Evolutionary conservation across 306 rosid species (phyloP).

Genomic region (Cicer judaicum): DNA sequence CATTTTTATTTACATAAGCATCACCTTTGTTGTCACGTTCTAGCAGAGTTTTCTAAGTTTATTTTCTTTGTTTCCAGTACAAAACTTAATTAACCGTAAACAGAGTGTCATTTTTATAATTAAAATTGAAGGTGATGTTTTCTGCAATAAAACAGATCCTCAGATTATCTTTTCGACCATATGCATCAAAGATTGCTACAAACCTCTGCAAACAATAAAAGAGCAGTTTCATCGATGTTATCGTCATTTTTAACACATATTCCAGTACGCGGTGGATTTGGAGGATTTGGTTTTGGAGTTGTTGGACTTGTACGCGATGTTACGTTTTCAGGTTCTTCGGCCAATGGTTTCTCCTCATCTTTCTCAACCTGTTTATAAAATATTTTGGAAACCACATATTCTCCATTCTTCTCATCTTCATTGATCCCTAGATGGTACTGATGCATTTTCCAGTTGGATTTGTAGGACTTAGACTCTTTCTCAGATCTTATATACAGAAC

Average conservation of each 20-base stretch:
- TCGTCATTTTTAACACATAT: constrained; percentile 48
- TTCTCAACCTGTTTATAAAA: constrained; percentile 61
- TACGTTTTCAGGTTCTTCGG: constrained; percentile 53
- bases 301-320: constrained; percentile 64
- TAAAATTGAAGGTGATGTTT: background rate
- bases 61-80: background rate
- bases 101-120: background rate
- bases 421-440: constrained; percentile 87
- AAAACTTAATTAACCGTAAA: background rate
- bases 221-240: constrained; percentile 46
- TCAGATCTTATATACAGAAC: constrained; percentile 69
- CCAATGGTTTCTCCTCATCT: constrained; percentile 47
- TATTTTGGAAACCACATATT: constrained; percentile 81
- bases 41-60: background rate
- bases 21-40: background rate
- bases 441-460: constrained; percentile 86
- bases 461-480: constrained; percentile 67
- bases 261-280: constrained; percentile 65
- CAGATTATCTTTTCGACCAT: constrained; percentile 14
- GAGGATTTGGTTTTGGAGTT: constrained; percentile 73
- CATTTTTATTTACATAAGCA: background rate
- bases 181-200: constrained; percentile 32
- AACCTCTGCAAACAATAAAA: constrained; percentile 55
- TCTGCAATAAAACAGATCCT: constrained; percentile 3
- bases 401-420: constrained; percentile 79